Evolutionary conservation across 164 flowering plant species (phyloP).

Genomic region (Litsea cubeba): DNA sequence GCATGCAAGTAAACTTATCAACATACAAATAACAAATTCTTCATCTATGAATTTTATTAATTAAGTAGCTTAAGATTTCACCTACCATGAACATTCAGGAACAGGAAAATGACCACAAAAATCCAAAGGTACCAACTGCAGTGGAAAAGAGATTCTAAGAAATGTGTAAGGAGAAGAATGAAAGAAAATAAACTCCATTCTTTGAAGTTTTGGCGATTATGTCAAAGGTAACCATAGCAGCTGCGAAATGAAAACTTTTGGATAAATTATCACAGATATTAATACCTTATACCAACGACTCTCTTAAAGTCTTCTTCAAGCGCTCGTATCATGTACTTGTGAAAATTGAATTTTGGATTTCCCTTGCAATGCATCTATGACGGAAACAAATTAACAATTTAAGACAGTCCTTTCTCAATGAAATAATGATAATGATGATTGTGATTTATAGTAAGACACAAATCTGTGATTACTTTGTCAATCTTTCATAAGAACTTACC

Average conservation of each 20-base stretch:
- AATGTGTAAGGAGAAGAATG: background rate
- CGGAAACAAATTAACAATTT: background rate
- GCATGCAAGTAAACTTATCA: too few relatives aligned
- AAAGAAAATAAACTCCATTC: too few relatives aligned
- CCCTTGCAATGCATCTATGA: slow-evolving; percentile 12
- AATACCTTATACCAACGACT: slow-evolving; percentile 25
- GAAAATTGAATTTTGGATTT: slow-evolving; percentile 20
- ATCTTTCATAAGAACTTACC: slow-evolving; percentile 15
- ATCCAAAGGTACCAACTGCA: slow-evolving; percentile 23
- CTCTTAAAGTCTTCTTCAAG: slow-evolving; percentile 21
- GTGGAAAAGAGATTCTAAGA: background rate
- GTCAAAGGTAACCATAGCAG: background rate
- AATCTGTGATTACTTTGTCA: too few relatives aligned
- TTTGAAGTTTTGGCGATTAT: too few relatives aligned
- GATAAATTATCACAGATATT: background rate
- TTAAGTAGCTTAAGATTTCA: background rate
- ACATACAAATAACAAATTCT: too few relatives aligned
- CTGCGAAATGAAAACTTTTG: background rate
- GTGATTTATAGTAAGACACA: too few relatives aligned
- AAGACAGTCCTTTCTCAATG: too few relatives aligned
- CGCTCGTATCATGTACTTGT: slow-evolving; percentile 20
- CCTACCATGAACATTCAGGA: slow-evolving; percentile 22
- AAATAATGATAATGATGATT: too few relatives aligned
- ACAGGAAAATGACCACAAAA: slow-evolving; percentile 18
- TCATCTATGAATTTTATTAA: background rate